Evolutionary conservation across 805 yeast species (phyloP), one percentile per base, ranked within the genome.

Genomic region (Pichia membranifaciens): DNA sequence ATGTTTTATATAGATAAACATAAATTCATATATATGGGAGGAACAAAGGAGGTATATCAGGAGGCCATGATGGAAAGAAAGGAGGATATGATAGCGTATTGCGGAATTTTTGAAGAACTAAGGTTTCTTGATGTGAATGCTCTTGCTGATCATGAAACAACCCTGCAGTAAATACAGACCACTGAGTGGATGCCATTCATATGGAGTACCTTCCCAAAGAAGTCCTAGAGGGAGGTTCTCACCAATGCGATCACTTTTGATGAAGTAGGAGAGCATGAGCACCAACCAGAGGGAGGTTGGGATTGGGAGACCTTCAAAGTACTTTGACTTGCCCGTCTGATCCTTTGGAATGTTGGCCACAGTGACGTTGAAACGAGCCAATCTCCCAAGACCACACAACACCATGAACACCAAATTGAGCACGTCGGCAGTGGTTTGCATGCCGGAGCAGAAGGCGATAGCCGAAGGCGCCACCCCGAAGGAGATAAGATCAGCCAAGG

Each of bases 401-500:
- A 91, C 96, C 73, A 95, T 89, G 65, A 79, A 86, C 3, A 87
- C 75, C 51, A 93, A 75, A 20, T 86, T 62, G 50, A 87, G 71
- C 3, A 82, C 85, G 62, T 93, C 99, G 15, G 82, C 62, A 0
- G 95, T 84, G 5, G 96, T 72, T 59, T 87, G 87, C 63, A 90
- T 79, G 4, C 99, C 99, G 61, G 90, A 78, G 40, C 90, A 81
- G 65, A 89, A 93, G 4, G 95, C 99, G 64, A 87, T 82, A 15
- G 88, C 75, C 7, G 96, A 96, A 2, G 99, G 99, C 2, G 96
- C 90, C 31, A 91, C 96, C 52, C 97, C 95, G 64, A 93, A 93
- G 12, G 96, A 87, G 33, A 91, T 78, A 59, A 93, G 78, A 68
- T 93, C 99, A 20, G 99, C 99, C 58, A 93, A 75, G 1, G 97